A percentile compares a stretch with the other conserved stretches of the same genome.
These are phyloP conservation scores for Syncephalastrum monosporum DNA, from an alignment of 371 early-diverging fungal genomes.

Conservation along the genomic window DNA sequence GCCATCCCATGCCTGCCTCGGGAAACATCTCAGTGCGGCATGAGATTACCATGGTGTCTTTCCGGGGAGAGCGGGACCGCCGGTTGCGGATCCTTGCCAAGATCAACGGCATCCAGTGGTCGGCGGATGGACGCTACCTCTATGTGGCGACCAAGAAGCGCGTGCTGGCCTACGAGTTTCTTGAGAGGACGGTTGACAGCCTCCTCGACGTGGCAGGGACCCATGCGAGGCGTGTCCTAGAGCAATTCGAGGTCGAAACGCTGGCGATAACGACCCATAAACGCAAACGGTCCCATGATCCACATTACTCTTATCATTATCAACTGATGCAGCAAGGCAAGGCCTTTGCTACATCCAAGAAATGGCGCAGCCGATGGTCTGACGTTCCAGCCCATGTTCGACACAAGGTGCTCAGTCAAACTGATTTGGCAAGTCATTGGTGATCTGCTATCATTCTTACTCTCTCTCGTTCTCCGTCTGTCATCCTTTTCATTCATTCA, in stretches of 20 bases:
- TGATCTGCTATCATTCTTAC: constrained; percentile 6
- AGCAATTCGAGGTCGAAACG: constrained; percentile 7
- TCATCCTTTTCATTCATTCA: neutral
- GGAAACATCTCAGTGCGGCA: constrained; percentile 23
- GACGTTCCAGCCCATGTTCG: constrained; percentile 29
- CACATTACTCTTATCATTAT: neutral
- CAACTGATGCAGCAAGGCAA: no score
- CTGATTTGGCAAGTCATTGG: constrained; percentile 39
- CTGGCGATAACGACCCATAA: constrained; percentile 1
- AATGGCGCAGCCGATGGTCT: constrained; percentile 16
- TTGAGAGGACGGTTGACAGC: constrained; percentile 8
- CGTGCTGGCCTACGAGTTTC: constrained; percentile 52
- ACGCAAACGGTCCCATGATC: constrained; percentile 1
- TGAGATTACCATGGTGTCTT: constrained; percentile 60
- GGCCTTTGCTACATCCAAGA: constrained; percentile 1
- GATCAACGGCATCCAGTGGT: constrained; percentile 62
- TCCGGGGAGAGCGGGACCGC: constrained; percentile 51
- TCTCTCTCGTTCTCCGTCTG: neutral
- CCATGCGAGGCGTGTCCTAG: constrained; percentile 16
- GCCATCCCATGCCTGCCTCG: neutral
- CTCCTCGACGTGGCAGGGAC: constrained; percentile 19
- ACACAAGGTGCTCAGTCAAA: constrained; percentile 19
- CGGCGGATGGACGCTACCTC: constrained; percentile 48
- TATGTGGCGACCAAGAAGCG: constrained; percentile 59
- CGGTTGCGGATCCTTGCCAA: constrained; percentile 54